Conservation (phyloP, 2,329 filamentous ascomycete species). For the Colletotrichum sp. region DNA sequence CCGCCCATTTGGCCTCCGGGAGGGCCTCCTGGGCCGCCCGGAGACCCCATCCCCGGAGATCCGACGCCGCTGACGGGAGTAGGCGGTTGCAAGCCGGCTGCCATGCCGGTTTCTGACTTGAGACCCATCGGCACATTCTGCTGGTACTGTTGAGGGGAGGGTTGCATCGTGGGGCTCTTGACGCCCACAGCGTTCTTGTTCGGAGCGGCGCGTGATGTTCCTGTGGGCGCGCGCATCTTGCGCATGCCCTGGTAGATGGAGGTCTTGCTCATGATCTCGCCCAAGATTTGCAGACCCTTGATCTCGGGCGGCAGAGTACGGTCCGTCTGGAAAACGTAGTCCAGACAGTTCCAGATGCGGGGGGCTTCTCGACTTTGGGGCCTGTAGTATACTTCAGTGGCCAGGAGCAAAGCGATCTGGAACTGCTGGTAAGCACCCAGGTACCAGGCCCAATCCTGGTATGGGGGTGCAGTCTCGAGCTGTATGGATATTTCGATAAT, state of each 20-base stretch:
- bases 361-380: constrained; percentile 62
- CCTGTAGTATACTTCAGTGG: constrained; percentile 69
- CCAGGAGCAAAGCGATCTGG: constrained; percentile 71
- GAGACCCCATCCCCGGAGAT: constrained; percentile 8
- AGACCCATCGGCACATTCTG: constrained; percentile 14
- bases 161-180: constrained; percentile 15
- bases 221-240: constrained; percentile 58
- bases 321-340: constrained; percentile 73
- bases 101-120: constrained; percentile 17
- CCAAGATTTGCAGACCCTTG: constrained; percentile 66
- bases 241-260: constrained; percentile 64
- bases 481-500: constrained; percentile 54
- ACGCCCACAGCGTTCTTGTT: constrained; percentile 36
- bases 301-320: constrained; percentile 52
- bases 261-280: constrained; percentile 66
- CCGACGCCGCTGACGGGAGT: constrained; percentile 4
- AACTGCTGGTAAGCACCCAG: constrained; percentile 74
- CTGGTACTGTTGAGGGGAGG: constrained; percentile 15
- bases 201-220: constrained; percentile 43
- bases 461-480: constrained; percentile 46
- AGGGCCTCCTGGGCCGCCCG: neutral
- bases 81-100: neutral
- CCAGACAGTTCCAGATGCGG: constrained; percentile 73
- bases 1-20: constrained; percentile 10
- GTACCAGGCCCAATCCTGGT: constrained; percentile 73